Evolutionary conservation across 2,329 filamentous ascomycete genomes (phyloP), one percentile per base, ranked within the genome.

Genomic region (Graphiopsis chlorocephala): DNA sequence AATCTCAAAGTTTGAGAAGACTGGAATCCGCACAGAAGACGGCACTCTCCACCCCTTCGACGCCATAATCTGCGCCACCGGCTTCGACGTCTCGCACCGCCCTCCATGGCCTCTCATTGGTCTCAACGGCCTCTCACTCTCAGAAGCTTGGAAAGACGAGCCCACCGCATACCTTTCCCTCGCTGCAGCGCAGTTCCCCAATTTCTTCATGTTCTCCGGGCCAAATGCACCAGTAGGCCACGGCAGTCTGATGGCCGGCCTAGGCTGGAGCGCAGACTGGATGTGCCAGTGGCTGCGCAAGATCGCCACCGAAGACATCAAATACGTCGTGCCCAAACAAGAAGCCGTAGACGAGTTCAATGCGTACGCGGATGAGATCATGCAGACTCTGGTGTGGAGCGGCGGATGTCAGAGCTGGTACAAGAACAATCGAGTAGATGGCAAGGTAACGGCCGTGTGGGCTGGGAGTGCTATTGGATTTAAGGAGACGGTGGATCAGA

Each of bases 21-120:
- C 61, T 3, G 75, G 74, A 4, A 71, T 76, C 45, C 60, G 67
- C 14, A 72, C 72, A 38, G 63, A 62, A 25, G 66, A 71, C 11
- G 68, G 67, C 42, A 65, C 53, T 3, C 64, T 68, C 14, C 69
- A 73, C 35, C 58, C 68, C 5, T 68, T 73, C n/a, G 74, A 75
- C 38, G 66, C 73, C 12, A 69, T 77, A 38, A 78, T 90, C 3
- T 86, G 77, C 60, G 61, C 76, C 1, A 80, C 78, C 8, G 78
- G 78, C 6, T 80, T 79, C 63, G 75, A 79, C 61, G 74, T 78
- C 42, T 76, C 74, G 17, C 76, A 76, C 38, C 68, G 68, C 1
- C 78, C 77, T 1, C 72, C 69, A 2, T 80, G 74, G 52, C 71
- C 73, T 0, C 66, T 80, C 15, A 69, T 77, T 25, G 73, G 80